A percentile compares a stretch with the other conserved stretches of the same genome.
Evolutionary conservation across 2,329 filamentous ascomycete species (phyloP).

Genomic region (Scedosporium dehoogii): DNA sequence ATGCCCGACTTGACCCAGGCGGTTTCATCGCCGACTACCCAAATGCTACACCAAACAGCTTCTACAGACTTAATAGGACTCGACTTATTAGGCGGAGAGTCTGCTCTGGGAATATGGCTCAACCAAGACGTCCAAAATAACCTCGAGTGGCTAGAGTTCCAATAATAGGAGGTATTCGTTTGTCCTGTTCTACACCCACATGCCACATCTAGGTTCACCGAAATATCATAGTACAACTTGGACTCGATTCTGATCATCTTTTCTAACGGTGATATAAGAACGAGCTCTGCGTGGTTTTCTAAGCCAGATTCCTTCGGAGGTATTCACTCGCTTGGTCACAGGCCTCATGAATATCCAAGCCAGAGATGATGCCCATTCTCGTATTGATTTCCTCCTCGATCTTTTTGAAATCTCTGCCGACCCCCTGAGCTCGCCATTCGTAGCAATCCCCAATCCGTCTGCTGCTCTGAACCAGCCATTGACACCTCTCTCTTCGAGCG

Average conservation of each 20-base stretch:
- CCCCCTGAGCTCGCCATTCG: conserved; percentile 9
- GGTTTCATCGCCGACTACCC: no score
- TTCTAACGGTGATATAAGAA: no score
- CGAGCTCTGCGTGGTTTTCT: neutral
- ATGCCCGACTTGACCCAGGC: no score
- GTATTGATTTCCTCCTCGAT: conserved; percentile 8
- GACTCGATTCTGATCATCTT: no score
- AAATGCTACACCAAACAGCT: neutral
- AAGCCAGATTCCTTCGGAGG: neutral
- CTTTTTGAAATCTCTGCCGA: conserved; percentile 7
- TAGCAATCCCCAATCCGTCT: conserved; percentile 9
- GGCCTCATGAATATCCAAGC: neutral
- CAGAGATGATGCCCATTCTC: conserved; percentile 6
- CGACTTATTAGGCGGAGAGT: neutral
- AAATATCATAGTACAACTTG: no score
- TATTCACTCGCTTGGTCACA: neutral
- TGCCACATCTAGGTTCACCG: no score
- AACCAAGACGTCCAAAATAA: neutral
- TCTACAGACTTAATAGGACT: neutral
- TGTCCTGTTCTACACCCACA: no score
- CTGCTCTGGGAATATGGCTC: neutral
- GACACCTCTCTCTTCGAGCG: conserved; percentile 35
- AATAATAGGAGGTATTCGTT: neutral
- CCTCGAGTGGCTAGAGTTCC: neutral
- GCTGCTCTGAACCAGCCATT: conserved; percentile 35